Evolutionary conservation across 108 stramenopile species (phyloP).

Genomic region (Fragilariopsis cylindrus): DNA sequence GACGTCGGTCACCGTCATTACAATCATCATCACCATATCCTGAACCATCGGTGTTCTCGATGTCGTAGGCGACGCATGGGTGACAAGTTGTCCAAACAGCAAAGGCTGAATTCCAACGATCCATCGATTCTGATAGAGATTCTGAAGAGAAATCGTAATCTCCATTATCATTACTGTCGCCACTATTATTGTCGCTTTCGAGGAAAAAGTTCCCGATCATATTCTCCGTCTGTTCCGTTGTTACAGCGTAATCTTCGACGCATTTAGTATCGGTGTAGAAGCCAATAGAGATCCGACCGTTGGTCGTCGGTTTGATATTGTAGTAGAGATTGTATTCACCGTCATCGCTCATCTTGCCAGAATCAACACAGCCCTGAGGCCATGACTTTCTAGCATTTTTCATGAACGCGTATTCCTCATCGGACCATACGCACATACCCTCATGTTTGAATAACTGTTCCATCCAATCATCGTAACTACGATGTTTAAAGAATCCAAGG

Average conservation of each 20-base stretch:
- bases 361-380: constrained; percentile 40
- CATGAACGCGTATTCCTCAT: constrained; percentile 53
- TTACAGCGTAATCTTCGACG: constrained; percentile 36
- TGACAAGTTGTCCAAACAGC: constrained; percentile 50
- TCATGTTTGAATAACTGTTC: constrained; percentile 80
- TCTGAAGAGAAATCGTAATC: constrained; percentile 25
- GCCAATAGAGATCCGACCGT: constrained; percentile 45
- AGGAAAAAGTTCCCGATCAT: constrained; percentile 46
- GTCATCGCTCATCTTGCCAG: constrained; percentile 15
- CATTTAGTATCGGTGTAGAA: constrained; percentile 59
- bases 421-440: constrained; percentile 59
- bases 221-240: constrained; percentile 33
- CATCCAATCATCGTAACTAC: constrained; percentile 55
- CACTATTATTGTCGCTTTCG: constrained; percentile 20
- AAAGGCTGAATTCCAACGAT: constrained; percentile 48
- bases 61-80: constrained; percentile 61
- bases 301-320: constrained; percentile 46
- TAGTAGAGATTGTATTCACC: constrained; percentile 43
- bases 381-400: constrained; percentile 35
- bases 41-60: constrained; percentile 38
- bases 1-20: constrained; percentile 34
- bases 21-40: constrained; percentile 36
- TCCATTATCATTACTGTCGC: constrained; percentile 7
- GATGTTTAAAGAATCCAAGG: constrained; percentile 71
- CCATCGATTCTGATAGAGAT: constrained; percentile 32